phyloP scores from a whole-genome alignment of 2,329 filamentous ascomycete species.

The Fusarium sp. region DNA sequence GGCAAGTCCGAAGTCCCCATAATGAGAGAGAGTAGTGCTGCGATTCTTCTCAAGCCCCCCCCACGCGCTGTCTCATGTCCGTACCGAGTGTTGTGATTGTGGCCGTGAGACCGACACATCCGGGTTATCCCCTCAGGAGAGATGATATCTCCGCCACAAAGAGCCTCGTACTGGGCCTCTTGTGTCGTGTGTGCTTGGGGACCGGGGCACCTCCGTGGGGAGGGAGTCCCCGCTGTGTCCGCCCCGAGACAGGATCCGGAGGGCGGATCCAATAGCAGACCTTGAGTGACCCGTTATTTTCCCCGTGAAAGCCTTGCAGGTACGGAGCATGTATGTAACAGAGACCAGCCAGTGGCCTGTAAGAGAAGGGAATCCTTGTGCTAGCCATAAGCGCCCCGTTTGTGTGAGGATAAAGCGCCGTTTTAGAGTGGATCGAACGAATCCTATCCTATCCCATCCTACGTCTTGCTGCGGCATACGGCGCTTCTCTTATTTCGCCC shows the following conservation, averaged over 20 bases:
- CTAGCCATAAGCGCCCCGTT: constrained; percentile 33
- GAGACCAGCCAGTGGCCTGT: constrained; percentile 30
- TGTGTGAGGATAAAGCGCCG: constrained; percentile 31
- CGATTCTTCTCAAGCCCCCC: constrained; percentile 20
- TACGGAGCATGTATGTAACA: constrained; percentile 10
- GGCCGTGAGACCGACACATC: constrained; percentile 33
- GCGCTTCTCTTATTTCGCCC: constrained; percentile 34
- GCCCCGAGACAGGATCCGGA: constrained; percentile 41
- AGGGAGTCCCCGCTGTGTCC: constrained; percentile 34
- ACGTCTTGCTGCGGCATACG: constrained; percentile 28
- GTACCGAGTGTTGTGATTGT: constrained; percentile 29
- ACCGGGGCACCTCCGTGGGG: constrained; percentile 40
- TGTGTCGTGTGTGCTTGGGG: constrained; percentile 16
- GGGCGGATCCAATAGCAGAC: constrained; percentile 33
- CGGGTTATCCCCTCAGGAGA: constrained; percentile 34
- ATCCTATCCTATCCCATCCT: constrained; percentile 10
- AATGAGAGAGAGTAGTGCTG: constrained; percentile 16
- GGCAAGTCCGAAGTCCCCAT: constrained; percentile 17
- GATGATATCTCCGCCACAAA: constrained; percentile 25
- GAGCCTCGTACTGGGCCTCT: constrained; percentile 22
- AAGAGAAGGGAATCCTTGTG: constrained; percentile 12
- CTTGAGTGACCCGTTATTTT: constrained; percentile 26
- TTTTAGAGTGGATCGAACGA: constrained; percentile 20
- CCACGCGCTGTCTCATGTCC: constrained; percentile 34
- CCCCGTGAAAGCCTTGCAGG: constrained; percentile 35